A percentile compares a stretch with the other conserved stretches of the same genome.
Evolutionary conservation across 257 asterid species (phyloP).

Genomic region (Primulina huaijiensis): DNA sequence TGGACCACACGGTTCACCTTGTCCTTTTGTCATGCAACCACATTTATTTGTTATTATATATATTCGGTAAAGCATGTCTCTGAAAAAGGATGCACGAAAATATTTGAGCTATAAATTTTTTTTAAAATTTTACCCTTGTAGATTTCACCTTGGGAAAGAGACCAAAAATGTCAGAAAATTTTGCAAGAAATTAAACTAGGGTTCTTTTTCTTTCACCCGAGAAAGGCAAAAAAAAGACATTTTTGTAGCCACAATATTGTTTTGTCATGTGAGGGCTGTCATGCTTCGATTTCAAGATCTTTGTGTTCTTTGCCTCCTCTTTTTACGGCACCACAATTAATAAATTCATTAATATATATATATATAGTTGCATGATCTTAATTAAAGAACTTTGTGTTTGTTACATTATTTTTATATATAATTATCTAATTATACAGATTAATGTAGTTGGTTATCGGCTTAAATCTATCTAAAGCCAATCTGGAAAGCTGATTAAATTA

Average conservation of each 20-base stretch:
- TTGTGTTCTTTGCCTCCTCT: background rate
- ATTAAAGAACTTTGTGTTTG: background rate
- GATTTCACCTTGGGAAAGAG: background rate
- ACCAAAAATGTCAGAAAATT: background rate
- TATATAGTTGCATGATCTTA: background rate
- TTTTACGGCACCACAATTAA: background rate
- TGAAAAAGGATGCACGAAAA: background rate
- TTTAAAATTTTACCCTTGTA: background rate
- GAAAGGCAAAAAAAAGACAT: background rate
- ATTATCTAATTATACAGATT: no score
- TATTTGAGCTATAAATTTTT: background rate
- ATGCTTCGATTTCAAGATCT: background rate
- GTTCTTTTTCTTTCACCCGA: background rate
- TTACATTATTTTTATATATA: no score
- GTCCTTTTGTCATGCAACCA: background rate
- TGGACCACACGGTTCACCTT: conserved; percentile 1
- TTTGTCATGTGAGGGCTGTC: background rate
- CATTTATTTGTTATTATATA: background rate
- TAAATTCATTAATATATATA: no score
- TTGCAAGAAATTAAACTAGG: conserved; percentile 1
- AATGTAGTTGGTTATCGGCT: background rate
- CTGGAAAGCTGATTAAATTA: background rate
- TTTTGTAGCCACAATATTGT: background rate
- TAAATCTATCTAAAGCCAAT: background rate
- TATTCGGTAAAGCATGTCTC: background rate